A percentile compares a stretch with the other conserved stretches of the same genome.
These are phyloP conservation scores for Aspergillus haitiensis DNA, from an alignment of 495 filamentous ascomycete species.

Conservation along the genomic window DNA sequence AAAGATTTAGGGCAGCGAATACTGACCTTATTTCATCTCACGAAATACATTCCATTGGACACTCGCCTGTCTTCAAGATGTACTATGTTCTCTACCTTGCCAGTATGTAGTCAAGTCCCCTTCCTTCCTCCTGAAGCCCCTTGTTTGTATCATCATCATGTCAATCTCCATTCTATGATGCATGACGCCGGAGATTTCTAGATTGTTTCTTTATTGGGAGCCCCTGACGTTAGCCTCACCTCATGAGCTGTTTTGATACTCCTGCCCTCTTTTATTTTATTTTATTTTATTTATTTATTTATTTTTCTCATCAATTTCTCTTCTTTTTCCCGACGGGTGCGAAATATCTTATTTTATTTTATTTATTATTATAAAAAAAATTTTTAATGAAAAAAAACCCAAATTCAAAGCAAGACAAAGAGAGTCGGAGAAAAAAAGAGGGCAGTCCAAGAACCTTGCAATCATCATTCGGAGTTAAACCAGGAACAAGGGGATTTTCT, in stretches of 20 bases:
- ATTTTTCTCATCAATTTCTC: too few relatives aligned
- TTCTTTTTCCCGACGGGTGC: too few relatives aligned
- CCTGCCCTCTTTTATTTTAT: background rate
- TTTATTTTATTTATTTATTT: background rate
- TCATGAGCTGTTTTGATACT: background rate
- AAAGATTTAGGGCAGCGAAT: constrained; percentile 30
- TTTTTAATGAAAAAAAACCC: too few relatives aligned
- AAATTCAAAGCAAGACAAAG: too few relatives aligned
- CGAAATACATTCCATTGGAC: constrained; percentile 29
- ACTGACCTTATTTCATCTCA: constrained; percentile 22
- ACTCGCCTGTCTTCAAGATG: constrained; percentile 40
- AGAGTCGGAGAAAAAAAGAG: too few relatives aligned
- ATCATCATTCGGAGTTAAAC: constrained; percentile 1
- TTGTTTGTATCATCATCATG: too few relatives aligned
- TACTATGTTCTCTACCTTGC: constrained; percentile 71
- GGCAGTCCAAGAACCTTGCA: background rate
- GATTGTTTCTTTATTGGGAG: constrained; percentile 11
- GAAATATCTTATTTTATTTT: too few relatives aligned
- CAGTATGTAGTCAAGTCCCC: constrained; percentile 49
- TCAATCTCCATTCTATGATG: too few relatives aligned
- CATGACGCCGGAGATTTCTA: constrained; percentile 1
- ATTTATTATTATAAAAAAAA: too few relatives aligned
- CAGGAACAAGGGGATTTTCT: constrained; percentile 2
- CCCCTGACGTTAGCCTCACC: background rate
- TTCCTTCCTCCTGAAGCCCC: background rate